Percentiles rank a stretch among this genome's conserved stretches.
Conservation (phyloP, 768 basidiomycete species). For the Lactarius indigo region DNA sequence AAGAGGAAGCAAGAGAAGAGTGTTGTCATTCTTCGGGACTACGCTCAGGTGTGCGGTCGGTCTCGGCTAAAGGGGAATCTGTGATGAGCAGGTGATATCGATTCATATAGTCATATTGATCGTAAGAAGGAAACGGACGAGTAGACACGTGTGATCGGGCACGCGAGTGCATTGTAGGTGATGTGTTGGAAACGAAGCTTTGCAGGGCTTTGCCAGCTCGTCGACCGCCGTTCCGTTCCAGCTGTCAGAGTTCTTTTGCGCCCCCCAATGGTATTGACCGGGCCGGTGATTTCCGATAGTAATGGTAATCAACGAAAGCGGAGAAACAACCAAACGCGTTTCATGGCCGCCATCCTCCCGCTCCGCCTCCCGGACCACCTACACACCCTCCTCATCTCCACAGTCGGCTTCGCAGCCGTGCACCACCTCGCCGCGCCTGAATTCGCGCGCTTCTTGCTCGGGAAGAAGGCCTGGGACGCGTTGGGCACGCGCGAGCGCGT, state of each 20-base stretch:
- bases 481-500: constrained; percentile 4
- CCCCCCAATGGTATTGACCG: no score
- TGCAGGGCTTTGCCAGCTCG: neutral
- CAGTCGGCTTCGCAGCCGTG: constrained; percentile 53
- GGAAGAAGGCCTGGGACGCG: constrained; percentile 45
- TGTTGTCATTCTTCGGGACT: neutral
- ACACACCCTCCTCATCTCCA: constrained; percentile 50
- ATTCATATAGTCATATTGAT: neutral
- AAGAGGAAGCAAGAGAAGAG: neutral
- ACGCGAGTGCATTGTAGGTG: neutral
- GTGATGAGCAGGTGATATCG: neutral
- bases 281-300: neutral
- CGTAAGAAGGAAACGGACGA: neutral
- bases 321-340: neutral
- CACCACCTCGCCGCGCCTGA: constrained; percentile 58
- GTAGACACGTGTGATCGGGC: neutral
- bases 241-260: no score
- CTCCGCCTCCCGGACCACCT: constrained; percentile 52
- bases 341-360: constrained; percentile 20
- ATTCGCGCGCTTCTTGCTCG: constrained; percentile 36
- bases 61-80: neutral
- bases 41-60: neutral
- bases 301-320: neutral
- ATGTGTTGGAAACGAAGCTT: neutral
- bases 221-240: neutral